Conservation (phyloP, 2,329 filamentous ascomycete species). For the Aspergillus floridensis region DNA sequence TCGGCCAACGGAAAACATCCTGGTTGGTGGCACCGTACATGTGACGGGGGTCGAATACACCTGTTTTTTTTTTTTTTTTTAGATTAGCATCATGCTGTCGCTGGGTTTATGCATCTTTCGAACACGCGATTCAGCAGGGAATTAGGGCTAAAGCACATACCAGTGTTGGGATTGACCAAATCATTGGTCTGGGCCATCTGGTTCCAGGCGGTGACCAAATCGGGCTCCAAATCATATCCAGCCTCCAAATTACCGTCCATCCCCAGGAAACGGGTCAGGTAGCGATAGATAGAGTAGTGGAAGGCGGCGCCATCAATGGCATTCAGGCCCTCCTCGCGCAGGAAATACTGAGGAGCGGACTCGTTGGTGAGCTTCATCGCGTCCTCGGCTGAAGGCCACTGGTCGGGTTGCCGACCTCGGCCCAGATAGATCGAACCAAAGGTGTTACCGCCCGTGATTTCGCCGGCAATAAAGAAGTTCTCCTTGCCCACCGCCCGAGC, state of each 20-base stretch:
- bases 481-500: slow-evolving; percentile 54
- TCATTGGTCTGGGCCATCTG: slow-evolving; percentile 57
- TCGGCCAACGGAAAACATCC: slow-evolving; percentile 63
- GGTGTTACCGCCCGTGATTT: slow-evolving; percentile 61
- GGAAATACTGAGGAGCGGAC: slow-evolving; percentile 44
- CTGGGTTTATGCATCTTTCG: too few species aligned
- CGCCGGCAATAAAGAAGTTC: slow-evolving; percentile 63
- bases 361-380: slow-evolving; percentile 50
- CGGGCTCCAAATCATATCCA: slow-evolving; percentile 51
- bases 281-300: slow-evolving; percentile 61
- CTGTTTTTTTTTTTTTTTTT: not conserved
- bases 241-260: slow-evolving; percentile 56
- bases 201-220: slow-evolving; percentile 56
- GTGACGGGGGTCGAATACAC: slow-evolving; percentile 59
- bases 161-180: slow-evolving; percentile 58
- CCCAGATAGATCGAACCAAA: slow-evolving; percentile 62
- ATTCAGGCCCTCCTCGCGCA: slow-evolving; percentile 52
- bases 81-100: too few species aligned
- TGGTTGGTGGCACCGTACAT: slow-evolving; percentile 64
- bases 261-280: slow-evolving; percentile 58
- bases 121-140: too few species aligned
- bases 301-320: slow-evolving; percentile 61
- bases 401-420: slow-evolving; percentile 56
- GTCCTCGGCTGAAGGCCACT: slow-evolving; percentile 44
- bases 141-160: slow-evolving; percentile 18